Conservation (phyloP, 495 filamentous ascomycete species). For the Daldinia concentrica region DNA sequence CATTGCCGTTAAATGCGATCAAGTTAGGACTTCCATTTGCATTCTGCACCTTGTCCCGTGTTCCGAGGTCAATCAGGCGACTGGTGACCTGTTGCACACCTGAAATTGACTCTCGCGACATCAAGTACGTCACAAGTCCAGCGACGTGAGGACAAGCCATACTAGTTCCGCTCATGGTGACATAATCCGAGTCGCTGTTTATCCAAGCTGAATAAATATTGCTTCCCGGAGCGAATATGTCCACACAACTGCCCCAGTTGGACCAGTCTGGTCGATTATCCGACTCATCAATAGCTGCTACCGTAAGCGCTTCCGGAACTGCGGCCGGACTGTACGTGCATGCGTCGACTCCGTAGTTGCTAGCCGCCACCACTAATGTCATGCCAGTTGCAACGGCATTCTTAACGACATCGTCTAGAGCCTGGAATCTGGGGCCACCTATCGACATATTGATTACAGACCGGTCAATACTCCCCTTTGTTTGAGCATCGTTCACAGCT, state of each 20-base stretch:
- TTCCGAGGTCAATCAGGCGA: conserved; percentile 23
- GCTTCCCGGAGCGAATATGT: conserved; percentile 37
- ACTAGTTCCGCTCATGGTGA: conserved; percentile 51
- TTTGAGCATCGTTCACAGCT: conserved; percentile 50
- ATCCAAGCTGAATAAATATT: conserved; percentile 53
- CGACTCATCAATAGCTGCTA: conserved; percentile 54
- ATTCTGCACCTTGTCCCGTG: conserved; percentile 30
- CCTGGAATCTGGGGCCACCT: conserved; percentile 52
- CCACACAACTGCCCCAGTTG: conserved; percentile 59
- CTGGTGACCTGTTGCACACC: conserved; percentile 13
- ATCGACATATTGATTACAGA: conserved; percentile 58
- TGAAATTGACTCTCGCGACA: conserved; percentile 38
- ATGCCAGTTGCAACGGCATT: conserved; percentile 52
- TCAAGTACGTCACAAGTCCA: conserved; percentile 54
- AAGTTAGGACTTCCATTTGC: conserved; percentile 30
- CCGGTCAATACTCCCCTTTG: conserved; percentile 37
- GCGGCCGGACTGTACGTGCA: conserved; percentile 55
- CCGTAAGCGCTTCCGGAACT: conserved; percentile 58
- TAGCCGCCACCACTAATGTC: conserved; percentile 55
- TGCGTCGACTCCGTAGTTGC: conserved; percentile 50
- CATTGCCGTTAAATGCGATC: conserved; percentile 38
- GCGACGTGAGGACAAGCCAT: conserved; percentile 57
- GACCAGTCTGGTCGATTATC: conserved; percentile 50
- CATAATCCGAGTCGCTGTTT: conserved; percentile 49
- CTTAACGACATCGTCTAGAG: conserved; percentile 51